Evolutionary conservation across 306 rosid genomes (phyloP), one percentile per base, ranked within the genome.

Genomic region (Macrotyloma uniflorum): DNA sequence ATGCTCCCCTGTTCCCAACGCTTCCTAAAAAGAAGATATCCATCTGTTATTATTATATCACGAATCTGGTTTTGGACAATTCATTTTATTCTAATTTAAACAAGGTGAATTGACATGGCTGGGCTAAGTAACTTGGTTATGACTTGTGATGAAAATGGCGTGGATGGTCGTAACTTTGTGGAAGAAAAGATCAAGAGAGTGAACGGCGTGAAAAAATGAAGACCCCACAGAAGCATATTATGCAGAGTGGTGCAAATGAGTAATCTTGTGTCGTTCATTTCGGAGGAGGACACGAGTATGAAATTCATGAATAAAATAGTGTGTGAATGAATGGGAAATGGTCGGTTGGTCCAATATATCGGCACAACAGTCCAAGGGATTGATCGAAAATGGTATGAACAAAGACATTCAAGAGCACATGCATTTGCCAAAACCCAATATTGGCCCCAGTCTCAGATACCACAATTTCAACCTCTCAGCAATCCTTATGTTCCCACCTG

Each of bases 291-390:
- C 36, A 65, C 32, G 36, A 71, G 55, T 40, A 0, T 49, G 82
- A 28, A 68, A 23, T 16, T 23, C 4, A 18, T 35, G 5, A 70
- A 62, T 4, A 72, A 38, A 70, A 45, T 23, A 62, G 5, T 42
- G 15, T 38, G 43, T 38, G 47, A 42, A 42, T 42, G 6, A 62
- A 3, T 9, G 51, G 62, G 70, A 79, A 82, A 47, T 42, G 85
- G 89, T 82, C 63, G 82, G 86, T 70, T 81, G 43, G 96, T 88
- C 96, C 76, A 83, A 75, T 45, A 64, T 77, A 73, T 78, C 84
- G 88, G 89, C 91, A 55, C 70, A 75, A 72, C 8, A 18, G 81
- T 82, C 85, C 91, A 77, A 70, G 46, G 12, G 28, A 22, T 38
- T 54, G 72, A 46, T 71, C 50, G 28, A 58, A 57, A 26, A 57